Conservation (phyloP, 1,284 basidiomycete genomes). For the Apiotrichum brassicae region DNA sequence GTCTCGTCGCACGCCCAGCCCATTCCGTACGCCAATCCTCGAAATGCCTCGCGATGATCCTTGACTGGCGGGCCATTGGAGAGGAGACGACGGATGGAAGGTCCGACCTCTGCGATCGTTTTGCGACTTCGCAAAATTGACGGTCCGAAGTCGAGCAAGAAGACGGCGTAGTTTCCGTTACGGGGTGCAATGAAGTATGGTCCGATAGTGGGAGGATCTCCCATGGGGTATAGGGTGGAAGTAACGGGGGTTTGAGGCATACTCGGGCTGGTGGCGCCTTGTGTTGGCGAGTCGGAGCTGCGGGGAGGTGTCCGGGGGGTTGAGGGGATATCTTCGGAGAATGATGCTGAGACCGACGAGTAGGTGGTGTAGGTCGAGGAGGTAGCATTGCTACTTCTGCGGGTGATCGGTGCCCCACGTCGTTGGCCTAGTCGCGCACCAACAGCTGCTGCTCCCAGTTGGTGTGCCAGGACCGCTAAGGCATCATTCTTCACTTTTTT, state of each 20-base stretch:
- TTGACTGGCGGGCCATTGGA: background rate
- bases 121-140: background rate
- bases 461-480: background rate
- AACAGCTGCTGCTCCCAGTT: background rate
- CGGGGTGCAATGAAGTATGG: constrained; percentile 1
- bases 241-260: too few relatives aligned
- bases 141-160: background rate
- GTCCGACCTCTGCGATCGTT: background rate
- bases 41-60: background rate
- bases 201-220: background rate
- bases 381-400: background rate
- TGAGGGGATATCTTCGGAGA: background rate
- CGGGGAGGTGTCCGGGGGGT: background rate
- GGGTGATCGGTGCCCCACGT: background rate
- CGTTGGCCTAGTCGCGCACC: background rate
- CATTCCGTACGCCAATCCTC: background rate
- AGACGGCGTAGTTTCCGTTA: background rate
- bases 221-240: too few relatives aligned
- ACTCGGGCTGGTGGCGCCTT: too few relatives aligned
- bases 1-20: background rate
- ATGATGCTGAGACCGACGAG: background rate
- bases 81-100: background rate
- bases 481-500: background rate
- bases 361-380: background rate
- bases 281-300: background rate